Percentiles rank a stretch among this genome's conserved stretches.
phyloP scores from a whole-genome alignment of 2,329 filamentous ascomycete genomes.

The Colletotrichum sp. region DNA sequence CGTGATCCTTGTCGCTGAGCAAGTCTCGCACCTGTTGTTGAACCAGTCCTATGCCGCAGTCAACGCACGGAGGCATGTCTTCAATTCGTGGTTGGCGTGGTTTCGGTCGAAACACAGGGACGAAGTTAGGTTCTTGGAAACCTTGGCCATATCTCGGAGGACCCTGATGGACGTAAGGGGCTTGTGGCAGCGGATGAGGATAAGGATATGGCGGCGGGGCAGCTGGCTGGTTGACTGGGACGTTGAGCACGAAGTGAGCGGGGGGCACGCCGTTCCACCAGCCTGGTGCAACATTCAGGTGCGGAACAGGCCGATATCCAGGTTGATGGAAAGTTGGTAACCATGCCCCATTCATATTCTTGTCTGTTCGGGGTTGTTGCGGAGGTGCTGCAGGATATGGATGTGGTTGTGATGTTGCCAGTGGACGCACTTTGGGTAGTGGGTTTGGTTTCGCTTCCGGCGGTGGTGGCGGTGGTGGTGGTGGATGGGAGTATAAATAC shows the following conservation, averaged over 20 bases:
- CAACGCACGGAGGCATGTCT: neutral
- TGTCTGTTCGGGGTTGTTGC: neutral
- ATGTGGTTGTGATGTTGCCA: neutral
- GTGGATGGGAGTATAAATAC: neutral
- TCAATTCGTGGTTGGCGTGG: neutral
- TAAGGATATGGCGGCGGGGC: neutral
- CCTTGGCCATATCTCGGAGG: neutral
- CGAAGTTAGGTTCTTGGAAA: neutral
- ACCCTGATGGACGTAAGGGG: neutral
- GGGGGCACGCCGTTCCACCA: neutral
- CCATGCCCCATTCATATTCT: neutral
- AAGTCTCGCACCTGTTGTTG: neutral
- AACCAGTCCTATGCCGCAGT: neutral
- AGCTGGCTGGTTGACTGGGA: neutral
- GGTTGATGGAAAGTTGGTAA: neutral
- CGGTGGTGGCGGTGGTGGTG: neutral
- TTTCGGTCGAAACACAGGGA: neutral
- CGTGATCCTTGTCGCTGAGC: accelerated
- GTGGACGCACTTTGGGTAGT: neutral
- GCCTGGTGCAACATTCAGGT: neutral
- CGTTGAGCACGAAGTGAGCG: neutral
- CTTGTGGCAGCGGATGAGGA: neutral
- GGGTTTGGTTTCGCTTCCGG: neutral
- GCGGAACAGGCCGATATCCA: neutral
- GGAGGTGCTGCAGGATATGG: neutral